Evolutionary conservation across 129 eudicot species (phyloP).

Genomic region (Heracleum sosnowskyi): DNA sequence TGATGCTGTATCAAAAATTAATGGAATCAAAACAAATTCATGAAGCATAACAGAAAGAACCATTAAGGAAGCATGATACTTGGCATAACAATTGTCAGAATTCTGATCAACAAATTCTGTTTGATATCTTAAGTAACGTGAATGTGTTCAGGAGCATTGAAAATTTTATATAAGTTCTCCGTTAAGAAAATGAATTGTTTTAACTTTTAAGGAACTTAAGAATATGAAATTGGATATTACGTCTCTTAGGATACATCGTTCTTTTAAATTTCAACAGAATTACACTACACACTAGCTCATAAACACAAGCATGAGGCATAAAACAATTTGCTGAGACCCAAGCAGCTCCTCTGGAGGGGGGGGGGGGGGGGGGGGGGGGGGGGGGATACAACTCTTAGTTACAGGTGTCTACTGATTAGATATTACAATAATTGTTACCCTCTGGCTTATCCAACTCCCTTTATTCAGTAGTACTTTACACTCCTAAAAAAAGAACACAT

Average conservation of each 20-base stretch:
- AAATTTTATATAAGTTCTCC: neutral
- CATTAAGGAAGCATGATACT: neutral
- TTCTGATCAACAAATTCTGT: neutral
- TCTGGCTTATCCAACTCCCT: neutral
- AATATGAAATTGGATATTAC: neutral
- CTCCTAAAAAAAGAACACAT: neutral
- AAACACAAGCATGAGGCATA: neutral
- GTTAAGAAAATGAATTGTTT: no score
- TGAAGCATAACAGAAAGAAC: neutral
- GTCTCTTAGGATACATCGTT: neutral
- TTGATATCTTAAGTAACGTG: neutral
- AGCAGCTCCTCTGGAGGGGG: neutral
- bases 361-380: neutral
- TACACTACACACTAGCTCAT: neutral
- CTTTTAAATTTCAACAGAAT: neutral
- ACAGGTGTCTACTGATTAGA: neutral
- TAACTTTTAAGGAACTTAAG: no score
- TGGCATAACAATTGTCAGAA: neutral
- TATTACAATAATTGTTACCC: neutral
- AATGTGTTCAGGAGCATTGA: neutral
- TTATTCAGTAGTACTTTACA: neutral
- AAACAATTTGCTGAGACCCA: neutral
- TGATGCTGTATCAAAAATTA: no score
- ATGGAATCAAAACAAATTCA: neutral
- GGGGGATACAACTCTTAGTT: neutral